Evolutionary conservation across 169 alveolate genomes (phyloP), one percentile per base, ranked within the genome.

Genomic region (Cryptosporidium muris): DNA sequence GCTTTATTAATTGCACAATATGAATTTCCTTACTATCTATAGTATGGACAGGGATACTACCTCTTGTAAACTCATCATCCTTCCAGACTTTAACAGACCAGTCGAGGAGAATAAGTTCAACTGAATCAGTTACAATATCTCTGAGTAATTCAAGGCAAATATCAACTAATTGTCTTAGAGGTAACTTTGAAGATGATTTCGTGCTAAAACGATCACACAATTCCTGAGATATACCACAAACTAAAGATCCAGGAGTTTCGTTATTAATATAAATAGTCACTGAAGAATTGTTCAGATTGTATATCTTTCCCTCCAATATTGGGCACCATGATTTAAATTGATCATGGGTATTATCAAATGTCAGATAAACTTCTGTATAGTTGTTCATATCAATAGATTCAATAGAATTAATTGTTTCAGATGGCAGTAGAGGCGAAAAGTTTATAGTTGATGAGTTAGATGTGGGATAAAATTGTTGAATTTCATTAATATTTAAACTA

Each of bases 1-100:
- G 85, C 37, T 74, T 74, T 40, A 74, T 74, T 74, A 74, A 38
- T 58, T 74, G 85, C 34, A 6, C 60, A 7, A 74, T 60, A 45
- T 74, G 54, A 9, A 68, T 42, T 62, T 74, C 85, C 48, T 45
- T 74, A 14, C 85, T 74, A 40, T 47, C 43, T 5, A n/a, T 45
- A 2, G 85, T 45, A 34, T 74, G 85, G 16, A 74, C 60, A 36
- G 85, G 85, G 25, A 74, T 74, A 4, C 85, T 74, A 16, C 85
- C 85, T 37, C 43, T 37, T 52, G 43, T 58, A 42, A 54, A 43
- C 42, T 66, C 74, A 40, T 74, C 68, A 36, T 56, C 85, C 34
- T 74, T 74, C 85, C 85, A 74, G 62, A 9, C 60, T 16, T 74
- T 74, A 25, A 74, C 49, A 25, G 60, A 74, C 40, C 14, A 74